Evolutionary conservation across 1,139 yeast genomes (phyloP).

Genomic region (Scheffersomyces illinoinensis): DNA sequence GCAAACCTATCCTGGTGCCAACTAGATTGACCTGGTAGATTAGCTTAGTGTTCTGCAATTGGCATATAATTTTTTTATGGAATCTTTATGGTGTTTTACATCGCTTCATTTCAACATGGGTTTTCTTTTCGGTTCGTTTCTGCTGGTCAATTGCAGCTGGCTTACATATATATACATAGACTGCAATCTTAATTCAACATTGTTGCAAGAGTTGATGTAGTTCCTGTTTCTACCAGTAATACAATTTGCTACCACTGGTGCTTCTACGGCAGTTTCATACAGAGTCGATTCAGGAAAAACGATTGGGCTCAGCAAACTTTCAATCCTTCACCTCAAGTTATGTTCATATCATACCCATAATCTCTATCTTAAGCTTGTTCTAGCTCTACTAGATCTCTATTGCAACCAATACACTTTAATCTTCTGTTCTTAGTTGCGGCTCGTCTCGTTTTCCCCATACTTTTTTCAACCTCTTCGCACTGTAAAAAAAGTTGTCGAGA

Average conservation of each 20-base stretch:
- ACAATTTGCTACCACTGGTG: no score
- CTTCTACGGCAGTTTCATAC: no score
- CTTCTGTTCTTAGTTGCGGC: background rate
- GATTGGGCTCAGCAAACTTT: background rate
- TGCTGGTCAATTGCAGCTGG: constrained; percentile 1
- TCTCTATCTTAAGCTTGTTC: background rate
- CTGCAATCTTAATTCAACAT: constrained; percentile 10
- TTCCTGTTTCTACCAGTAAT: no score
- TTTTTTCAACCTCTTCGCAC: background rate
- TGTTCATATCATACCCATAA: background rate
- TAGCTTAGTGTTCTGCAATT: background rate
- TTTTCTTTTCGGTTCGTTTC: constrained; percentile 1
- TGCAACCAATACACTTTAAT: background rate
- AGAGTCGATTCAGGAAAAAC: background rate
- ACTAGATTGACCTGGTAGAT: background rate
- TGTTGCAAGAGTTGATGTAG: constrained; percentile 2
- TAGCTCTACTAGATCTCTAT: background rate
- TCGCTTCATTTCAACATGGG: constrained; percentile 14
- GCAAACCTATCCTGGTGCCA: constrained; percentile 47
- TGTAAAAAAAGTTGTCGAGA: background rate
- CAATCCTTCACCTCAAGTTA: background rate
- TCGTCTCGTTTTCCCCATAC: background rate
- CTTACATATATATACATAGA: constrained; percentile 4
- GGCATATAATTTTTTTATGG: constrained; percentile 2
- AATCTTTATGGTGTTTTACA: background rate